Base-by-base conservation (phyloP, 2,329 filamentous ascomycete species). In the Fusarium sambucinum region DNA sequence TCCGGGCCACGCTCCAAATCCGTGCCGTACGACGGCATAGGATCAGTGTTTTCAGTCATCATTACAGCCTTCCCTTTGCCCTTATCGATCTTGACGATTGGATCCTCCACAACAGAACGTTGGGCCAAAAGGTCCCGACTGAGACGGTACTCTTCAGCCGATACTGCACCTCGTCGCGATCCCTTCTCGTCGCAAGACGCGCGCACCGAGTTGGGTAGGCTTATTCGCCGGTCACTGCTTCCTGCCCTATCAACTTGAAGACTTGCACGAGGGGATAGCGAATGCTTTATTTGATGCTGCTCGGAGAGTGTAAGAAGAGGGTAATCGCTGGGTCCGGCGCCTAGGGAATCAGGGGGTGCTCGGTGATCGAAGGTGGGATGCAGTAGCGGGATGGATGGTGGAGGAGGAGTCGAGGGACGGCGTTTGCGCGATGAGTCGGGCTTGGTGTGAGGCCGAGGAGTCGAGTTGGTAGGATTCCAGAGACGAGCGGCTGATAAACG, bases 391-490 rank as follows among this genome's bases (percentile, higher is more conserved):
- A 88, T 76, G 8, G 84, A 71, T 13, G 86, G 85, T 37, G 83
- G 84, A 8, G 83, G 84, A 17, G 86, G 86, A 17, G 84, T 84
- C 16, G 86, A 88, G 17, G 81, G 81, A 27, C 84, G 84, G 57
- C 85, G 83, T 63, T 75, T 79, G 56, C 81, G 73, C 46, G 60
- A 65, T 7, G 60, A 44, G 30, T 54, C 60, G 23, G 61, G 61
- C 23, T 60, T 58, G 25, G 68, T 73, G 56, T 79, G 67, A 55
- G 76, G 70, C 59, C 85, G 81, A 44, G 85, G 86, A 4, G 86
- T 88, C 27, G 85, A 88, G 74, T 88, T 88, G 60, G 85, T 85
- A 25, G 86, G 86, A 71, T 88, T 88, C 86, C 86, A 88, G 68
- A 88, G 84, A 35, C 85, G 84, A 45, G 83, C 82, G 23, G 84